Percentiles rank a stretch among this genome's conserved stretches.
phyloP scores from a whole-genome alignment of 2,329 filamentous ascomycete genomes.

The Colletotrichum spaethianum region DNA sequence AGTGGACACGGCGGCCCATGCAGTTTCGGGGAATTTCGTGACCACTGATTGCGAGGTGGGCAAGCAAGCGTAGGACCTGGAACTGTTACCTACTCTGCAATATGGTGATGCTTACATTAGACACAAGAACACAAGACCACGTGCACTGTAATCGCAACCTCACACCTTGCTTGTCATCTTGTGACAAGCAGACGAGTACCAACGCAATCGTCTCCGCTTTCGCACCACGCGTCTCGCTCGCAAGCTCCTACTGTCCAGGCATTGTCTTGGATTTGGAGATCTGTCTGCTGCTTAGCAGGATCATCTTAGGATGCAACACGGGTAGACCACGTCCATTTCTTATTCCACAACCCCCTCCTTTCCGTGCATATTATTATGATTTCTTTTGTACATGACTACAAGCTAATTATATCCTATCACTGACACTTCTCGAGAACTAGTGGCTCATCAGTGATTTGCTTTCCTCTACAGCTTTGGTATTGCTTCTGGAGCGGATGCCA shows the following conservation, averaged over 20 bases:
- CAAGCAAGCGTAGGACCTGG: neutral
- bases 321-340: neutral
- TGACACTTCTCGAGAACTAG: neutral
- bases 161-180: neutral
- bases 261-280: neutral
- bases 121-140: neutral
- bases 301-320: neutral
- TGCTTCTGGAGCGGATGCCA: slow-evolving; percentile 43
- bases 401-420: neutral
- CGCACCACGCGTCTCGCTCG: neutral
- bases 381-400: neutral
- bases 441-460: neutral
- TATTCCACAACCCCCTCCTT: neutral
- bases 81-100: neutral
- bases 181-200: neutral
- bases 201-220: neutral
- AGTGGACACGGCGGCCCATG: neutral
- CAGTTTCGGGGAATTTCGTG: neutral
- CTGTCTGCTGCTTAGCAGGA: neutral
- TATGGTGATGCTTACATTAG: too few relatives aligned
- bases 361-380: neutral
- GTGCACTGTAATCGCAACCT: neutral
- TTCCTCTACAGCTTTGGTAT: slow-evolving; percentile 50
- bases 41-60: neutral
- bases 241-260: neutral